phyloP scores from a whole-genome alignment of 2,329 filamentous ascomycete genomes.

The Polytolypa hystricis region DNA sequence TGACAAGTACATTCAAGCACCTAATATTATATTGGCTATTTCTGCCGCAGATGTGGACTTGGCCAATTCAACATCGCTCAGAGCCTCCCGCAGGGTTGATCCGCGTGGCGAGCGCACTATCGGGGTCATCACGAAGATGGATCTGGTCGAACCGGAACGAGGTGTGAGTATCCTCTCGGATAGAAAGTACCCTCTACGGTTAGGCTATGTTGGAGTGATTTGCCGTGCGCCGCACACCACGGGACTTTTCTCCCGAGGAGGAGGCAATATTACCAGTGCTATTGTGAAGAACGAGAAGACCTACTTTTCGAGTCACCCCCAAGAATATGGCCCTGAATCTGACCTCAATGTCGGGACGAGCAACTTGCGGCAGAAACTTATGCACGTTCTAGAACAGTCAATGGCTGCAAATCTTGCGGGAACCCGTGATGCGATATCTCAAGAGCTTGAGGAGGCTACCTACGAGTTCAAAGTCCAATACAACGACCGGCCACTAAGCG shows the following conservation, averaged over 20 bases:
- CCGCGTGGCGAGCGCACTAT: slow-evolving; percentile 92
- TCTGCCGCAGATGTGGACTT: slow-evolving; percentile 96
- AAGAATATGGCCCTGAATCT: slow-evolving; percentile 64
- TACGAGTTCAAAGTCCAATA: slow-evolving; percentile 99
- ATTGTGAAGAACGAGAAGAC: slow-evolving; percentile 81
- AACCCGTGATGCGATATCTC: slow-evolving; percentile 83
- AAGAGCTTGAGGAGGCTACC: slow-evolving; percentile 90
- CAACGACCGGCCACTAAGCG: slow-evolving; percentile 87
- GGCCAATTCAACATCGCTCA: slow-evolving; percentile 85
- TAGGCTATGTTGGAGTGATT: slow-evolving; percentile 94
- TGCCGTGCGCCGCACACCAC: slow-evolving; percentile 59
- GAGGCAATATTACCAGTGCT: slow-evolving; percentile 63
- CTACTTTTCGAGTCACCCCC: slow-evolving; percentile 74
- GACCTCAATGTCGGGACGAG: slow-evolving; percentile 71
- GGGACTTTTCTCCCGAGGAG: slow-evolving; percentile 73
- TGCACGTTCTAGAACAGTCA: slow-evolving; percentile 91
- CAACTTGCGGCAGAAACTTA: slow-evolving; percentile 85
- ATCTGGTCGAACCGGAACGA: slow-evolving; percentile 74
- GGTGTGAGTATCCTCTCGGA: slow-evolving; percentile 72
- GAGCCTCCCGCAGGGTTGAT: slow-evolving; percentile 83
- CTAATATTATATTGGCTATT: slow-evolving; percentile 93
- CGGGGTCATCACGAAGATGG: slow-evolving; percentile 99
- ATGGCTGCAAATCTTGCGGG: slow-evolving; percentile 88
- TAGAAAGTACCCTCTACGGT: slow-evolving; percentile 83
- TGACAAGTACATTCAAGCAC: slow-evolving; percentile 94